Evolutionary conservation across 768 basidiomycete genomes (phyloP), one percentile per base, ranked within the genome.

Genomic region (Leucocoprinus birnbaumii): DNA sequence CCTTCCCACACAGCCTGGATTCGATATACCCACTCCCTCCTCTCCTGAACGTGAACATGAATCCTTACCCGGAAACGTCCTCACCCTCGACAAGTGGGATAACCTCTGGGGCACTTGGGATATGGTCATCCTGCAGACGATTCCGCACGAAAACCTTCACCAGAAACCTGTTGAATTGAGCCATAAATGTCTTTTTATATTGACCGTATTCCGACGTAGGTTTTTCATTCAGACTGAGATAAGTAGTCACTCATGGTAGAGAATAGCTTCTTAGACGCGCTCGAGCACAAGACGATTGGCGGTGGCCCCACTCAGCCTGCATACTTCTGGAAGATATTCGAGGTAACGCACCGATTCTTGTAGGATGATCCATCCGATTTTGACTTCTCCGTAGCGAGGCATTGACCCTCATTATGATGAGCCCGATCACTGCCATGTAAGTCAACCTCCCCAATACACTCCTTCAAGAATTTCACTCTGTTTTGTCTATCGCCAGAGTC

Each of bases 331-430:
- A 70, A 73, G 19, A 85, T 87, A 38, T 88, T 88, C 55, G 93
- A 94, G 78, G 86, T 84, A 57, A 27, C 35, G 14, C 24, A n/a
- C n/a, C 83, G 57, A 18, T 48, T 9, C 31, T 2, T 31, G 19
- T 21, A 25, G 24, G 45, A n/a, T n/a, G 9, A 13, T n/a, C 14
- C n/a, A 34, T 21, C n/a, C 3, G n/a, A 5, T 31, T 11, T 11
- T 8, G 14, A 19, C 14, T 31, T 18, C n/a, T 43, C 7, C 7
- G 25, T 51, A 85, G 84, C 76, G 87, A 48, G 94, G 95, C 7
- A 95, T 98, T 63, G 94, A 97, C 68, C 95, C 95, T 0, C 86
- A 90, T 60, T 91, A 96, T 19, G 93, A 96, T 62, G 91, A 95
- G 67, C 91, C 92, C 0, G 83, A 87, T 22, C 80, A 90, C 62